Evolutionary conservation across 768 basidiomycete genomes (phyloP), one percentile per base, ranked within the genome.

Genomic region (Leccinum aurantiacum): DNA sequence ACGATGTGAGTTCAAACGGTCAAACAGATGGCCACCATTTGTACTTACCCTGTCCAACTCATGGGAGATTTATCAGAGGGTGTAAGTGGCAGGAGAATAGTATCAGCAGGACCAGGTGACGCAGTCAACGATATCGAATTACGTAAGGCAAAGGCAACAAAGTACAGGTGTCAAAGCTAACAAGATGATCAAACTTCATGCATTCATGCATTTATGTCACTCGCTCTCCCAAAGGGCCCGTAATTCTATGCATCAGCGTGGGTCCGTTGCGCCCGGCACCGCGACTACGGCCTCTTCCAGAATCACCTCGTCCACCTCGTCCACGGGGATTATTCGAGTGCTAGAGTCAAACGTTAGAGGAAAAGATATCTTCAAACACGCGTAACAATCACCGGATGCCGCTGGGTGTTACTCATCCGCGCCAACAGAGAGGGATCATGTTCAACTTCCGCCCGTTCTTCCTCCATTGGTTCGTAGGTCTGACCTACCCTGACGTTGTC

Each of bases 41-140:
- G 31, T 48, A 53, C n/a, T n/a, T 66, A 84, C 83, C 83, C 83
- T 68, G 79, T 77, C 83, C 83, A 84, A 62, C 83, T 84, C 83
- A 84, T 82, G 24, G 33, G 22, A 24, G 8, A 27, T 37, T 13
- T 22, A 22, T 44, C 27, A 6, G 25, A 17, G 31, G 19, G 33
- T 49, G 51, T 22, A 19, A 33, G 31, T 10, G 17, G 46, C 31
- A 29, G 13, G 8, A 37, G 25, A 8, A 37, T 25, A 5, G 44
- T 31, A 15, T 53, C 22, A 47, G 22, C 33, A 11, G 0, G 5
- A 33, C 11, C 17, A n/a, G 13, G 57, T 29, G 27, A 22, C 5
- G 49, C 17, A 27, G 49, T 24, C 15, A 3, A 13, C 25, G 5
- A 11, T 38, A 37, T 38, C 4, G 0, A 15, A 62, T 70, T 68